Conservation (phyloP, 2,329 filamentous ascomycete species). For the Venturia carpophila region DNA sequence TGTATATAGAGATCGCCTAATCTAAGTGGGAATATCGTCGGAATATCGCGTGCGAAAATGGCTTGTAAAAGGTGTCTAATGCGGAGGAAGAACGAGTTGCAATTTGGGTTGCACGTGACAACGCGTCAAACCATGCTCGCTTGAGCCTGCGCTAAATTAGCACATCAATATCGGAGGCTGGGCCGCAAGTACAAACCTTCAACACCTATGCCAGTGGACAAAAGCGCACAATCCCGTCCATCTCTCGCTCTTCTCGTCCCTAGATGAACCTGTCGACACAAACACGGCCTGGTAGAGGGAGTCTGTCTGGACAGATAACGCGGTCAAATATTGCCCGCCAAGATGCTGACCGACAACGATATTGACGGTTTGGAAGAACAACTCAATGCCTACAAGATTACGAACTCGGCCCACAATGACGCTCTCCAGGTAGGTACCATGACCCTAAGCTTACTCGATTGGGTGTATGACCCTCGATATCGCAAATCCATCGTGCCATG, state of each 20-base stretch:
- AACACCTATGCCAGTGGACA: not conserved
- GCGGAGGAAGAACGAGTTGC: too few relatives aligned
- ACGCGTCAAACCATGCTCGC: not conserved
- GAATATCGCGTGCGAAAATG: too few relatives aligned
- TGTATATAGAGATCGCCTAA: too few relatives aligned
- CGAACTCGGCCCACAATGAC: not conserved
- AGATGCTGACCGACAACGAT: constrained; percentile 10
- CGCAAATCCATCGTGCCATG: not conserved
- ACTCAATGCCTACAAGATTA: not conserved
- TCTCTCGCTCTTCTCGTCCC: not conserved
- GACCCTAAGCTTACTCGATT: too few relatives aligned
- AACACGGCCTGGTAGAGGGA: not conserved
- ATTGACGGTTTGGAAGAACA: constrained; percentile 10
- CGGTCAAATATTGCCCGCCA: not conserved
- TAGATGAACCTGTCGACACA: not conserved
- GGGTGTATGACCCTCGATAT: too few relatives aligned
- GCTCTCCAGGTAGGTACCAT: not conserved
- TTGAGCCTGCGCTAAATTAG: not conserved
- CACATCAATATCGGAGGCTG: not conserved
- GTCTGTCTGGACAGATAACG: not conserved
- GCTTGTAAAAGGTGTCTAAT: too few relatives aligned
- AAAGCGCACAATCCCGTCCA: not conserved
- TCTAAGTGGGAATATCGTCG: too few relatives aligned
- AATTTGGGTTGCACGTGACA: not conserved
- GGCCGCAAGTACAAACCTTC: not conserved